Evolutionary conservation across 345 rosid genomes (phyloP), one percentile per base, ranked within the genome.

Genomic region (Toxicodendron radicans): DNA sequence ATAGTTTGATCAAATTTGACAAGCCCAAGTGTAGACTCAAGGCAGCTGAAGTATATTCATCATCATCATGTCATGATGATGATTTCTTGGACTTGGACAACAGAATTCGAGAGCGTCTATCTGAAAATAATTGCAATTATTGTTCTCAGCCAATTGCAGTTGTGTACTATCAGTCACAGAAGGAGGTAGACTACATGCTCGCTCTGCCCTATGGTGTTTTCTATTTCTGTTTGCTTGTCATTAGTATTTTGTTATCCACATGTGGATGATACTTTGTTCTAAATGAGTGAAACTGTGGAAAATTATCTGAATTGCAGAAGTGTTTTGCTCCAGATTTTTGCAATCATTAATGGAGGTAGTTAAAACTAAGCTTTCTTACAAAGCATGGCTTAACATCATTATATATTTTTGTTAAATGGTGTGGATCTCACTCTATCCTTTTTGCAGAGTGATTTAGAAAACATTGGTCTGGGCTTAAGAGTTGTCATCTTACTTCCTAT

Each of bases 1-100:
- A 95, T 75, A 93, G 99, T 80, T 90, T 95, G 88, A 95, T 95
- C 88, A 91, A 86, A 84, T 95, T 95, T 80, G 97, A 95, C 81
- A 91, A 90, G 90, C 98, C 98, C 76, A 93, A 78, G 79, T 93
- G 95, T 85, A 88, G 85, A 78, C 89, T 88, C 62, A 93, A 89
- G 92, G 90, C 88, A 5, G 85, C 83, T 82, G 93, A 88, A 71
- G 81, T 83, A 69, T 84, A 89, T 84, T 84, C 92, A 53, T 84
- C 91, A 62, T 76, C 78, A 27, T 78, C 87, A 46, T 80, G 75
- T 79, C 84, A 46, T 71, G 86, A 73, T 74, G 88, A 82, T 74
- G 86, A 83, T 72, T 74, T 78, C 73, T 81, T 89, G 76, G 97
- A 95, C 88, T 79, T 95, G 90, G 99, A 95, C 84, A 85, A 78